Base-by-base conservation (phyloP, 2,329 filamentous ascomycete genomes). In the Exserohilum turcica region DNA sequence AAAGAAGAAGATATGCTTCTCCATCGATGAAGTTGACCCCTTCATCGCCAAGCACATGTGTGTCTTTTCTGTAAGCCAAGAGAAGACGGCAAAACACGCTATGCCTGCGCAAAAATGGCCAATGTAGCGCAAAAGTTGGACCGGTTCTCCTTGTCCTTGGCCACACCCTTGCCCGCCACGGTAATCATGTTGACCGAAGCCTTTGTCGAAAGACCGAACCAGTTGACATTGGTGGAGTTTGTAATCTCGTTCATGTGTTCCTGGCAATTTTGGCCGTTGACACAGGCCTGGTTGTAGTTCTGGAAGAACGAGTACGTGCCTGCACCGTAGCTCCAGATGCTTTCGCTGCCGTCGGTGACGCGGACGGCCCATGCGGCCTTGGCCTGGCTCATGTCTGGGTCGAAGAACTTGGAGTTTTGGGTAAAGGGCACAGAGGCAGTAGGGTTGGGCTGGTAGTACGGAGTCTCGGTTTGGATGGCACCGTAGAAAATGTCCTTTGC, bases 371-470 rank as follows among this genome's bases (percentile, higher is more conserved):
- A 80, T 9, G 78, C 73, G 37, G 79, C 74, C 54, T 76, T 74
- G 66, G 67, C 47, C 49, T 63, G 33, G 57, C 60, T 64, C 66
- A 80, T 80, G 50, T 73, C 73, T 3, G 75, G 75, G 59, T 80
- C 79, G 56, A 74, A 72, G 66, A 72, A 78, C 51, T 71, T 65
- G 53, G 66, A 53, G 64, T 80, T 76, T 61, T 69, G 68, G 44
- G 67, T 74, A 73, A 88, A 89, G 0, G 85, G 87, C 6, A 76
- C 75, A 0, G 80, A 78, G 0, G 86, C 84, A 39, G 75, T 76
- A 0, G 87, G 87, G 65, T 82, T 84, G 19, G 86, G 84, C 70
- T 90, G 87, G 73, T 84, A 89, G 74, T 91, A 91, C 0, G 87
- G 83, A 4, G 87, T 86, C 71, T 90, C 87, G 43, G 86, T 86